Percentiles rank a stretch among this genome's conserved stretches.
Conservation (phyloP, 2,329 filamentous ascomycete species). For the Golovinomyces cichoracearum region DNA sequence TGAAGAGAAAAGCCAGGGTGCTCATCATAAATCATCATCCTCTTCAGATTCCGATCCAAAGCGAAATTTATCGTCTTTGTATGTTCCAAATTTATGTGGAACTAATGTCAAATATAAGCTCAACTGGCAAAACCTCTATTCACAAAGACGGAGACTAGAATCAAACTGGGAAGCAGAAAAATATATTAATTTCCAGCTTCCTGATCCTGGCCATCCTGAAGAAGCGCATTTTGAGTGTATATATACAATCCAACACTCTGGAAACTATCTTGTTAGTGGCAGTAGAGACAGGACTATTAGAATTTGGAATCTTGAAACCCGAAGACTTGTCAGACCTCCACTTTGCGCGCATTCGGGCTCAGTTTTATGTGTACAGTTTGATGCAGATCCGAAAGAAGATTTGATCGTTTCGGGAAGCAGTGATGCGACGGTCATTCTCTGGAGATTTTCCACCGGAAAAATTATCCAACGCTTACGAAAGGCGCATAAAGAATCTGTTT, state of each 20-base stretch:
- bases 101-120: slow-evolving; percentile 29
- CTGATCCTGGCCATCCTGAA: slow-evolving; percentile 51
- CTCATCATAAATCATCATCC: slow-evolving; percentile 3
- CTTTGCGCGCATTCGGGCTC: slow-evolving; percentile 58
- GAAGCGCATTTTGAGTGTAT: slow-evolving; percentile 84
- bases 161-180: slow-evolving; percentile 72
- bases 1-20: neutral
- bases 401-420: slow-evolving; percentile 89
- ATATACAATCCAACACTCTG: slow-evolving; percentile 75
- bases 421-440: slow-evolving; percentile 71
- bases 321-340: slow-evolving; percentile 48
- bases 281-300: slow-evolving; percentile 71
- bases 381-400: slow-evolving; percentile 64
- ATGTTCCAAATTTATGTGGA: slow-evolving; percentile 24
- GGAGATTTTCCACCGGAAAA: slow-evolving; percentile 77
- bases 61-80: slow-evolving; percentile 10
- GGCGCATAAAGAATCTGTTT: slow-evolving; percentile 70
- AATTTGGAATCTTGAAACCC: slow-evolving; percentile 70
- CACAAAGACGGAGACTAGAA: slow-evolving; percentile 60
- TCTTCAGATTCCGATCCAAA: slow-evolving; percentile 2
- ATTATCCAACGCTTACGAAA: slow-evolving; percentile 47
- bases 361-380: slow-evolving; percentile 85
- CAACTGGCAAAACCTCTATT: slow-evolving; percentile 86
- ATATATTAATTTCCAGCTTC: slow-evolving; percentile 69
- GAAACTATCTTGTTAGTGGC: slow-evolving; percentile 71